Conservation (phyloP, 768 basidiomycete species). For the Mrakia gelida region DNA sequence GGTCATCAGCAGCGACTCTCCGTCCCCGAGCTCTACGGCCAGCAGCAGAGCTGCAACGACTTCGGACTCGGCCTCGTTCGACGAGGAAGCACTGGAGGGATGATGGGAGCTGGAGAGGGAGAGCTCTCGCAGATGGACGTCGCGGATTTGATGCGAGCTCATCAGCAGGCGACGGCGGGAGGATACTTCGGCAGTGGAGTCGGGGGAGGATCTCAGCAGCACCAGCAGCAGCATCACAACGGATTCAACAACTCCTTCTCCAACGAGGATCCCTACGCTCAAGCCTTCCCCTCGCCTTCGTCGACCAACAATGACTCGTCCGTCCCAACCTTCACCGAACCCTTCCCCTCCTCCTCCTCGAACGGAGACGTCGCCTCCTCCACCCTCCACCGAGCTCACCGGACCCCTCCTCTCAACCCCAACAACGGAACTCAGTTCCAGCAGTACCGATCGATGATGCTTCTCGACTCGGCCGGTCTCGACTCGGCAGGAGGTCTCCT, state of each 20-base stretch:
- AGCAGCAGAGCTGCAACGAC: neutral
- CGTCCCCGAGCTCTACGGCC: slow-evolving; percentile 3
- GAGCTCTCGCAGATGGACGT: neutral
- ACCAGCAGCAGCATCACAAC: neutral
- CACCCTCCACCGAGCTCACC: neutral
- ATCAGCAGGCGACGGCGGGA: neutral
- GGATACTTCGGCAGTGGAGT: neutral
- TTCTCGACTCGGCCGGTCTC: neutral
- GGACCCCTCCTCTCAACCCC: neutral
- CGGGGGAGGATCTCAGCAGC: neutral
- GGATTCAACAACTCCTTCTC: neutral
- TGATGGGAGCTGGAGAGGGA: neutral
- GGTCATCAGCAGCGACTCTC: neutral
- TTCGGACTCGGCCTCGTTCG: neutral
- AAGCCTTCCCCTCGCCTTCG: neutral
- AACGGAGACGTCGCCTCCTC: neutral
- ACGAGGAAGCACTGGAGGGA: neutral
- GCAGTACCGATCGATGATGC: neutral
- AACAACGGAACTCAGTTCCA: neutral
- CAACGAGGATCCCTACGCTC: neutral
- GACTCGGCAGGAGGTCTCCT: neutral
- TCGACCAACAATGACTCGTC: neutral
- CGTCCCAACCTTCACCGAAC: neutral
- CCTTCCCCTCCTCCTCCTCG: neutral
- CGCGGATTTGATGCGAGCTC: neutral